Evolutionary conservation across 768 basidiomycete genomes (phyloP).

Genomic region (Crepidotus variabilis): DNA sequence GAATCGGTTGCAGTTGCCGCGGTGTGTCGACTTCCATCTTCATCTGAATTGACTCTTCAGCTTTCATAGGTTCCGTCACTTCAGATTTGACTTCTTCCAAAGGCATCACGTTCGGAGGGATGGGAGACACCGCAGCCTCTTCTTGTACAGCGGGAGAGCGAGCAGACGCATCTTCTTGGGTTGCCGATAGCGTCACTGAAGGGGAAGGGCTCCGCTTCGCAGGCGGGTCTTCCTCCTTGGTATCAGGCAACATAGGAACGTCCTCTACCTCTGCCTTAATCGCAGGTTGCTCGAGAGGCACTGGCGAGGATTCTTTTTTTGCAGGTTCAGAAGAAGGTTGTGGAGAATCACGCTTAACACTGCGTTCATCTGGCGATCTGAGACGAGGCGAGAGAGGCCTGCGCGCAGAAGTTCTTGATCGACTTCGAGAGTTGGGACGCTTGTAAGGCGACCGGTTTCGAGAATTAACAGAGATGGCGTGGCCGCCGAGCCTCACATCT

Average conservation of each 20-base stretch:
- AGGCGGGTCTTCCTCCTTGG: neutral
- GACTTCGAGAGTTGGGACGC: conserved; percentile 14
- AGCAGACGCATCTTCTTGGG: neutral
- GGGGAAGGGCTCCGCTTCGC: neutral
- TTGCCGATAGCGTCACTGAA: neutral
- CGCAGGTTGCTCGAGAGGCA: neutral
- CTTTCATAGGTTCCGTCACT: neutral
- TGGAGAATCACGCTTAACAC: neutral
- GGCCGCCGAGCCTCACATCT: conserved; percentile 23
- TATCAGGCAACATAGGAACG: neutral
- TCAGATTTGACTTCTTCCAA: neutral
- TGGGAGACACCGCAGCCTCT: neutral
- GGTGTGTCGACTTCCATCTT: conserved; percentile 1
- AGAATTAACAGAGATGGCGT: conserved; percentile 22
- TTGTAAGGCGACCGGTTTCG: conserved; percentile 18
- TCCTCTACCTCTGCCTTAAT: neutral
- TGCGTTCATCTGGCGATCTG: neutral
- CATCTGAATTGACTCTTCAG: neutral
- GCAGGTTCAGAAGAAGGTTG: neutral
- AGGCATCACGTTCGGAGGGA: neutral
- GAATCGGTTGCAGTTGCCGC: neutral
- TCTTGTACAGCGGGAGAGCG: neutral
- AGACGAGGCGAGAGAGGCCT: neutral
- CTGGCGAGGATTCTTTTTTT: neutral
- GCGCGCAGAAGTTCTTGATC: conserved; percentile 16